Evolutionary conservation across 2,329 filamentous ascomycete species (phyloP).

Genomic region (Ophiocordyceps sinensis): DNA sequence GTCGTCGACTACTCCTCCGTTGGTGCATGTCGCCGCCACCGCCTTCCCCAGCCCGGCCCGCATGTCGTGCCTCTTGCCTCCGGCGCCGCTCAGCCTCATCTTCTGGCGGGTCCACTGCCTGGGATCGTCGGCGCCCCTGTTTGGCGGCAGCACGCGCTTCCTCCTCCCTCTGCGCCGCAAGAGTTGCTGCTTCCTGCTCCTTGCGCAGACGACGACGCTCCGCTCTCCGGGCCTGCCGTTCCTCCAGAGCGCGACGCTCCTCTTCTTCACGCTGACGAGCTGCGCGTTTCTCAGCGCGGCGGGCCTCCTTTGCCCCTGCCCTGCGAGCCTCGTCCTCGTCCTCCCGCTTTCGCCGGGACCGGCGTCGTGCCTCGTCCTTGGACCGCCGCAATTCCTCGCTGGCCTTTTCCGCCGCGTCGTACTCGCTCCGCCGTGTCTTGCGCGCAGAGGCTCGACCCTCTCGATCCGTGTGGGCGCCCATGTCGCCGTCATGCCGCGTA

Average conservation of each 20-base stretch:
- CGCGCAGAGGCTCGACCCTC: slow-evolving; percentile 50
- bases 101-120: slow-evolving; percentile 23
- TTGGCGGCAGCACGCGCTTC: slow-evolving; percentile 30
- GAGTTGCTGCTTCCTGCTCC: slow-evolving; percentile 30
- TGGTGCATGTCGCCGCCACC: slow-evolving; percentile 13
- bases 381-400: slow-evolving; percentile 39
- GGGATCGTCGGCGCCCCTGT: slow-evolving; percentile 34
- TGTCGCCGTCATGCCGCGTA: slow-evolving; percentile 33
- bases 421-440: slow-evolving; percentile 41
- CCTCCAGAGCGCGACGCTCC: slow-evolving; percentile 33
- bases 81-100: slow-evolving; percentile 41
- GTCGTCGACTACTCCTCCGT: slow-evolving; percentile 25
- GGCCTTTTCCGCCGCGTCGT: slow-evolving; percentile 22
- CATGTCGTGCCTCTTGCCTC: slow-evolving; percentile 37
- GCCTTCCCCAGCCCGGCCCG: slow-evolving; percentile 25
- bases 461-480: slow-evolving; percentile 34
- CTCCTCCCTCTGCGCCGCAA: slow-evolving; percentile 26
- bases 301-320: slow-evolving; percentile 43
- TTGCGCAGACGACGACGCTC: slow-evolving; percentile 35
- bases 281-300: slow-evolving; percentile 38
- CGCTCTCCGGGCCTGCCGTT: slow-evolving; percentile 31
- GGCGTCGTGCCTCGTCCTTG: slow-evolving; percentile 42
- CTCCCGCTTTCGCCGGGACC: slow-evolving; percentile 39
- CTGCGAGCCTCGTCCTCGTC: slow-evolving; percentile 37
- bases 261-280: slow-evolving; percentile 32